Conservation (phyloP, 2,329 filamentous ascomycete species). For the Sphaerulina populicola region DNA sequence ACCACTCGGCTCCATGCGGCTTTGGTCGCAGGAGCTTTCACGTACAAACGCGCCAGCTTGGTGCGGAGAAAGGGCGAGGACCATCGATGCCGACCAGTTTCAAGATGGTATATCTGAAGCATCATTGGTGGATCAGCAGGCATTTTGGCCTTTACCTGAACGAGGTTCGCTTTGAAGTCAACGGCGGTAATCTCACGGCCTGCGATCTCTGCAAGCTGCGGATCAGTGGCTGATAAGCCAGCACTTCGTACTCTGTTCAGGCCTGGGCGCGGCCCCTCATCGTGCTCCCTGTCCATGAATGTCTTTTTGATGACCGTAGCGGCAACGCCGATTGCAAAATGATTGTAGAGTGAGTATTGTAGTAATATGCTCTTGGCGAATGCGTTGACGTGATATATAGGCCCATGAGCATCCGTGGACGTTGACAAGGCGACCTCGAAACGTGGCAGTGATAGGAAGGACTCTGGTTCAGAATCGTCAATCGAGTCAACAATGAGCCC, state of each 20-base stretch:
- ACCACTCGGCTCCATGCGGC: constrained; percentile 78
- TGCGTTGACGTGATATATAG: constrained; percentile 78
- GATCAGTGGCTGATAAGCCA: constrained; percentile 20
- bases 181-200: constrained; percentile 63
- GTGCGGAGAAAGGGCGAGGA: constrained; percentile 71
- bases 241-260: constrained; percentile 18
- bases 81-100: constrained; percentile 80
- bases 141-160: constrained; percentile 84
- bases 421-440: constrained; percentile 84
- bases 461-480: constrained; percentile 74
- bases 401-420: constrained; percentile 74
- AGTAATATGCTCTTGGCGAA: constrained; percentile 69
- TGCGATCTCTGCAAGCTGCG: constrained; percentile 26
- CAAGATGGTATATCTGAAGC: constrained; percentile 76
- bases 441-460: constrained; percentile 76
- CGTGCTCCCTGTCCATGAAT: constrained; percentile 29
- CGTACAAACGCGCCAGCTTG: constrained; percentile 74
- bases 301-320: constrained; percentile 56
- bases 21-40: constrained; percentile 74
- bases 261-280: constrained; percentile 12
- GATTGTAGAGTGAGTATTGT: constrained; percentile 87
- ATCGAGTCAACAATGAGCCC: constrained; percentile 82
- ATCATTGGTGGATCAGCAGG: constrained; percentile 85
- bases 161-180: constrained; percentile 69
- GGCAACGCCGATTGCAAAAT: constrained; percentile 82